Percentiles rank a stretch among this genome's conserved stretches.
Evolutionary conservation across 495 filamentous ascomycete genomes (phyloP).

Genomic region (Evernia prunastri): DNA sequence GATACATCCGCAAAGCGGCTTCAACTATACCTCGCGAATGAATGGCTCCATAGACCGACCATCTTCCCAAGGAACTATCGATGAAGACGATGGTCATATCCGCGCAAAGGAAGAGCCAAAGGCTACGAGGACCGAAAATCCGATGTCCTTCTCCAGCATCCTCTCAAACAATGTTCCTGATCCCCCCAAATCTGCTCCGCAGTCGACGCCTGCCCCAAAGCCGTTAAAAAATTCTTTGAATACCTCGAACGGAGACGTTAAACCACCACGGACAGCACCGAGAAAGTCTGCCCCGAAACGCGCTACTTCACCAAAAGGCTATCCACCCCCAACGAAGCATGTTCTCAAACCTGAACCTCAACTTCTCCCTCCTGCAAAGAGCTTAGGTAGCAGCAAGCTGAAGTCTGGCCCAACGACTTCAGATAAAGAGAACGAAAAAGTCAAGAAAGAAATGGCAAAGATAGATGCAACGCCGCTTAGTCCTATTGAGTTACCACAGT

Average conservation of each 20-base stretch:
- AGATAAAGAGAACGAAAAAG: constrained; percentile 60
- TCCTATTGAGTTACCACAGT: constrained; percentile 59
- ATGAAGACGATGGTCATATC: constrained; percentile 38
- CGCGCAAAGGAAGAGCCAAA: constrained; percentile 39
- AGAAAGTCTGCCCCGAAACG: constrained; percentile 26
- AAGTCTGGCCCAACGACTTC: constrained; percentile 47
- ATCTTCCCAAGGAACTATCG: constrained; percentile 29
- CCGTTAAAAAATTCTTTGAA: constrained; percentile 17
- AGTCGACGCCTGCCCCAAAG: constrained; percentile 22
- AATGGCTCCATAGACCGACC: constrained; percentile 22
- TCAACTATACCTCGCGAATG: constrained; percentile 11
- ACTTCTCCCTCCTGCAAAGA: constrained; percentile 43
- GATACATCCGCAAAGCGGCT: constrained; percentile 30
- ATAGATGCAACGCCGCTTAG: constrained; percentile 63
- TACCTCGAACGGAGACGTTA: constrained; percentile 22
- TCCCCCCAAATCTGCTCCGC: constrained; percentile 33
- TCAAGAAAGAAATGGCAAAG: constrained; percentile 55
- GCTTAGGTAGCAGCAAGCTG: constrained; percentile 41
- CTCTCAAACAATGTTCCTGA: constrained; percentile 64
- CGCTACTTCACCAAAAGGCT: constrained; percentile 29
- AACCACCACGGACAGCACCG: constrained; percentile 26
- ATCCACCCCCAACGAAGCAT: constrained; percentile 39
- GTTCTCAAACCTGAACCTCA: constrained; percentile 41
- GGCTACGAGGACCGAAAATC: constrained; percentile 62
- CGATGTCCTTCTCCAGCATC: constrained; percentile 90